Evolutionary conservation across 768 basidiomycete species (phyloP).

Genomic region (Suillus discolor): DNA sequence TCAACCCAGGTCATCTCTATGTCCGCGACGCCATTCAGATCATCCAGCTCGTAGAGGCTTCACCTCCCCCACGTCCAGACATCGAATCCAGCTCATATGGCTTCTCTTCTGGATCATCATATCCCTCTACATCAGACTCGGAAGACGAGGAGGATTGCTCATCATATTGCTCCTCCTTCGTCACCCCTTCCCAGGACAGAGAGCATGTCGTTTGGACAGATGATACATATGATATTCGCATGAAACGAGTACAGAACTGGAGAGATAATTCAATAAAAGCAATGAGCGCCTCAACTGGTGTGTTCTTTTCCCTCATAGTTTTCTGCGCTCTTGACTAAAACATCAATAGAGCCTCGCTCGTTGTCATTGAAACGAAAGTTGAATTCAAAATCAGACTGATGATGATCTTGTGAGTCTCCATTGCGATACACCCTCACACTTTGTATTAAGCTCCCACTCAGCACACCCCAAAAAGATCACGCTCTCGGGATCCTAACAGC

Average conservation of each 20-base stretch:
- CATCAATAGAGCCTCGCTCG: slow-evolving; percentile 22
- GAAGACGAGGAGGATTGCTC: slow-evolving; percentile 54
- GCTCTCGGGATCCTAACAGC: slow-evolving; percentile 42
- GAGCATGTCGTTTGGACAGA: slow-evolving; percentile 34
- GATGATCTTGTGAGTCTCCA: slow-evolving; percentile 42
- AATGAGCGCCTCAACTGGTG: slow-evolving; percentile 44
- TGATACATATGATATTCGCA: slow-evolving; percentile 55
- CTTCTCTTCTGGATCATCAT: slow-evolving; percentile 41
- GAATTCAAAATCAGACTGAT: slow-evolving; percentile 39
- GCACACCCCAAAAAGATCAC: slow-evolving; percentile 61
- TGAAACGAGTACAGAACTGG: slow-evolving; percentile 75
- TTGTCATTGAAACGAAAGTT: slow-evolving; percentile 52
- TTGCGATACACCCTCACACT: slow-evolving; percentile 9
- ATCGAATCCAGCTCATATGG: slow-evolving; percentile 39
- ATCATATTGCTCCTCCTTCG: slow-evolving; percentile 75
- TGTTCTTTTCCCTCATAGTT: slow-evolving; percentile 20
- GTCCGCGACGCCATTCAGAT: slow-evolving; percentile 52
- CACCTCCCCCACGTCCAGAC: slow-evolving; percentile 51
- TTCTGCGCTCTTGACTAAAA: slow-evolving; percentile 12
- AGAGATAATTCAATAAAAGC: slow-evolving; percentile 57
- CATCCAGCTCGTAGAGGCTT: slow-evolving; percentile 74
- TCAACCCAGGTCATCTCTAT: slow-evolving; percentile 44
- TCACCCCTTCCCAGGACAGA: slow-evolving; percentile 33
- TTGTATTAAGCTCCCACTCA: slow-evolving; percentile 17
- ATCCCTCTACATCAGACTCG: slow-evolving; percentile 35